Evolutionary conservation across 192 early-diverging fungal genomes (phyloP).

Genomic region (Umbelopsis sp.): DNA sequence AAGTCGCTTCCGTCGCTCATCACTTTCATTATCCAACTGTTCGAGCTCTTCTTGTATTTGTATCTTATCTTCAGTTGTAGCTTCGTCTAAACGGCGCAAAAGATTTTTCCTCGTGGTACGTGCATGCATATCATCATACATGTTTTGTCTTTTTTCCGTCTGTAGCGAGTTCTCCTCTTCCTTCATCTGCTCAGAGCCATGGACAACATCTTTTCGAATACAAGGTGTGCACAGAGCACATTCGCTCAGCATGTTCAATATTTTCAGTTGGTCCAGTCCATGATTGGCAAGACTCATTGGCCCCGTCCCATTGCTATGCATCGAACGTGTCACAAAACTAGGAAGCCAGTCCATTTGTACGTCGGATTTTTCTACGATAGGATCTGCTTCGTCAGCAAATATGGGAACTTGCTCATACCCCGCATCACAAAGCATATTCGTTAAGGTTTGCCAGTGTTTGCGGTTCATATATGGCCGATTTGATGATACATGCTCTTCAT

Average conservation of each 20-base stretch:
- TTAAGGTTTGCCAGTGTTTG: not conserved
- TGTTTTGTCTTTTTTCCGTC: not conserved
- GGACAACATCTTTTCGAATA: conserved; percentile 5
- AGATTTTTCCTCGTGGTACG: conserved; percentile 17
- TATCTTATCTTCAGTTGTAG: not conserved
- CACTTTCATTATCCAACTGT: not conserved
- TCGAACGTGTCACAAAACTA: conserved; percentile 18
- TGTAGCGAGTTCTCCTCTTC: conserved; percentile 1
- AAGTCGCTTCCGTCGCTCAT: not conserved
- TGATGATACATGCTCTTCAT: not conserved
- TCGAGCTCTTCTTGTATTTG: not conserved
- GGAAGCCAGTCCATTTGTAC: conserved; percentile 17
- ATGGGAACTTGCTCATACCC: not conserved
- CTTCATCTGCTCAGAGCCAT: not conserved
- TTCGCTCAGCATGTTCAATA: not conserved
- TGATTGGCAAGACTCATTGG: not conserved
- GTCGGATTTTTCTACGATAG: conserved; percentile 15
- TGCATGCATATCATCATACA: conserved; percentile 19
- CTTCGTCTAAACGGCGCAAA: not conserved
- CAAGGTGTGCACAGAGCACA: not conserved
- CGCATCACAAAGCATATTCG: not conserved
- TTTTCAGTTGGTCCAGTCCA: not conserved
- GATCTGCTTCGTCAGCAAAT: conserved; percentile 1
- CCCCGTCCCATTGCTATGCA: conserved; percentile 14
- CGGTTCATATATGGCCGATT: not conserved